Base-by-base conservation (phyloP, 2,329 filamentous ascomycete genomes). In the Grosmannia huntii region DNA sequence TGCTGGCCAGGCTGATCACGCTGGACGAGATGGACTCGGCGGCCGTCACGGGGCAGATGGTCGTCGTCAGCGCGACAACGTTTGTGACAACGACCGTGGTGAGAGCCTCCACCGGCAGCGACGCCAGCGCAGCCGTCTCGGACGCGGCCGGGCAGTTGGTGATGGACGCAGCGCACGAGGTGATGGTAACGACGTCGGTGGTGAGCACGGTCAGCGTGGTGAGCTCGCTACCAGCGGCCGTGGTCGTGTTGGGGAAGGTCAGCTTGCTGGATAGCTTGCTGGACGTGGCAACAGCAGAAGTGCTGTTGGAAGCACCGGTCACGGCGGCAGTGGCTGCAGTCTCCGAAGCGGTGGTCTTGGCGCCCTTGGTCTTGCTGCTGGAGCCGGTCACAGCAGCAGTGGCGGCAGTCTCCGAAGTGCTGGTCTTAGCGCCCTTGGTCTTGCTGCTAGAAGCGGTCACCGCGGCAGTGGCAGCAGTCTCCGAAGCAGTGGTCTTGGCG, bases 181-280 rank as follows among this genome's bases (percentile, higher is more conserved):
- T 65, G 60, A 66, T 52, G 46, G 64, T 65, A 58, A 78, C 73
- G 60, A 81, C 64, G 16, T 64, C 62, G 25, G 72, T 75, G 38
- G 70, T 70, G 63, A 67, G 72, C 55, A 76, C 68, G 9, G 71
- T 72, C 63, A 75, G 65, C 25, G 73, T 75, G 31, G 73, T 75
- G 49, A 67, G 63, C 10, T 46, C 59, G 33, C 58, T 62, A 21
- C 59, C 21, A 44, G 27, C 51, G 10, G 56, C 21, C 4, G 41
- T 33, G 3, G 38, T 44, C 41, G 56, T 25, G 36, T 21, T 57
- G 36, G 36, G 21, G 25, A 19, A 33, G 38, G 21, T 50, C 41
- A 36, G 44, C 19, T 21, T 27, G 28, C 38, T 23, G 41, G 27
- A 4, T 7, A 28, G 27, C 27, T 9, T 25, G 27, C 44, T 27